Percentiles rank a stretch among this genome's conserved stretches.
Evolutionary conservation across 306 rosid genomes (phyloP).

Genomic region (Lotus japonicus): DNA sequence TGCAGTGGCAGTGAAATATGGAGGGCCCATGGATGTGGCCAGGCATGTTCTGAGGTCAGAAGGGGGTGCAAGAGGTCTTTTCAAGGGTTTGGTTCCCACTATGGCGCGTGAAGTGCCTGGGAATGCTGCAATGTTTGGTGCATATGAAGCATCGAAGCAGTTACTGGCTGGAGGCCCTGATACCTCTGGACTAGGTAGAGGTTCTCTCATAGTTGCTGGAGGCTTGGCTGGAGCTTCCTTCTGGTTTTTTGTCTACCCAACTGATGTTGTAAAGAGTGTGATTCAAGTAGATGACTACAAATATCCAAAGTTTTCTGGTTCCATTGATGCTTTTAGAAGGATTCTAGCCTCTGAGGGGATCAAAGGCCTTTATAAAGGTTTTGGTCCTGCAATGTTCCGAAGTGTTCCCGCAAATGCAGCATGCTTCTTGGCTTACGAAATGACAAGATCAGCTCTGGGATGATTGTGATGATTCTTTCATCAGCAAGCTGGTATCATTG

Average conservation of each 20-base stretch:
- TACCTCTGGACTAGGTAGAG: slow-evolving; percentile 72
- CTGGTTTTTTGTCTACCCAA: slow-evolving; percentile 78
- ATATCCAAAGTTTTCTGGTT: slow-evolving; percentile 75
- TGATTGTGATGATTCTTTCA: slow-evolving; percentile 48
- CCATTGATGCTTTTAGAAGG: slow-evolving; percentile 73
- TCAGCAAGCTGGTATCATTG: slow-evolving; percentile 2
- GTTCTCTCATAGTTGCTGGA: slow-evolving; percentile 76
- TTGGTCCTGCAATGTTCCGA: slow-evolving; percentile 89
- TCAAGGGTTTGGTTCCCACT: slow-evolving; percentile 85
- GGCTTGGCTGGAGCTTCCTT: slow-evolving; percentile 88
- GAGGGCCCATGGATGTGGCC: slow-evolving; percentile 96
- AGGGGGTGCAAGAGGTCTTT: slow-evolving; percentile 83
- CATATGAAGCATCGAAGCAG: slow-evolving; percentile 70
- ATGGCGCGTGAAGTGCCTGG: slow-evolving; percentile 94
- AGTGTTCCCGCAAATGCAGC: slow-evolving; percentile 97
- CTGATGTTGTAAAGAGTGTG: slow-evolving; percentile 90
- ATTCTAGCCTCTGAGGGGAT: slow-evolving; percentile 63
- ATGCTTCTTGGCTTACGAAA: slow-evolving; percentile 92
- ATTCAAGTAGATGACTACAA: slow-evolving; percentile 83
- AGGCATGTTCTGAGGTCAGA: slow-evolving; percentile 73
- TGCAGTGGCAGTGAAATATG: slow-evolving; percentile 59
- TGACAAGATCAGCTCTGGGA: slow-evolving; percentile 76
- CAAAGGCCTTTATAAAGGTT: slow-evolving; percentile 88
- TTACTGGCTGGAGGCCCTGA: slow-evolving; percentile 74
- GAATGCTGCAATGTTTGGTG: slow-evolving; percentile 93